Evolutionary conservation across 177 flowering plant genomes (phyloP).

Genomic region (Vitis hybrid): DNA sequence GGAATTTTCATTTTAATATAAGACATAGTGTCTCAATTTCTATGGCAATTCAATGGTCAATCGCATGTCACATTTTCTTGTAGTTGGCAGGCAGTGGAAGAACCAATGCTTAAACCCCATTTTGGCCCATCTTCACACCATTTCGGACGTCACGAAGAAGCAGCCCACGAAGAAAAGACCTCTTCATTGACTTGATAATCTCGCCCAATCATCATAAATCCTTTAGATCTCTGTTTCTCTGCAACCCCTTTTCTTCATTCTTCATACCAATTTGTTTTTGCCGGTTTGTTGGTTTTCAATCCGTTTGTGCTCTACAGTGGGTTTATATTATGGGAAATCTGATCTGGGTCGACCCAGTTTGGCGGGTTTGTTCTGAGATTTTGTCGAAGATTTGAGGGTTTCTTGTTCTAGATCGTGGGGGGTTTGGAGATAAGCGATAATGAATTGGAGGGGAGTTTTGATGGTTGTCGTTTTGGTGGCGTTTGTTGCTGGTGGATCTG

Average conservation of each 20-base stretch:
- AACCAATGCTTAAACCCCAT: background rate
- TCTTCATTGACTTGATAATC: constrained; percentile 1
- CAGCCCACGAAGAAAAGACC: background rate
- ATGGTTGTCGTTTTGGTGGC: background rate
- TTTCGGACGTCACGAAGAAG: constrained; percentile 8
- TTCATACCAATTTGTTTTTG: background rate
- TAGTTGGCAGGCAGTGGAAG: background rate
- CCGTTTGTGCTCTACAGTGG: background rate
- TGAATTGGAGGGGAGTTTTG: background rate
- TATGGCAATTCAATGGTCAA: background rate
- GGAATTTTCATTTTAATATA: too few relatives aligned
- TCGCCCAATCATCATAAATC: background rate
- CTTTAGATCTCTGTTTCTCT: background rate
- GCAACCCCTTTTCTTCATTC: background rate
- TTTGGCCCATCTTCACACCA: background rate
- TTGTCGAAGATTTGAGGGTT: constrained; percentile 3
- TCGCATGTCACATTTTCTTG: background rate
- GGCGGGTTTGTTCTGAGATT: background rate
- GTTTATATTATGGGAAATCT: background rate
- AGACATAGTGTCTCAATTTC: too few relatives aligned
- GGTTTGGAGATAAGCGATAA: background rate
- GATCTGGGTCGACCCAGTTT: background rate
- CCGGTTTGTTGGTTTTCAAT: too few relatives aligned
- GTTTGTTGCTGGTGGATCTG: constrained; percentile 5
- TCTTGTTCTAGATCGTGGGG: background rate